phyloP scores from a whole-genome alignment of 2,329 filamentous ascomycete species.

The Claviceps spartinae region DNA sequence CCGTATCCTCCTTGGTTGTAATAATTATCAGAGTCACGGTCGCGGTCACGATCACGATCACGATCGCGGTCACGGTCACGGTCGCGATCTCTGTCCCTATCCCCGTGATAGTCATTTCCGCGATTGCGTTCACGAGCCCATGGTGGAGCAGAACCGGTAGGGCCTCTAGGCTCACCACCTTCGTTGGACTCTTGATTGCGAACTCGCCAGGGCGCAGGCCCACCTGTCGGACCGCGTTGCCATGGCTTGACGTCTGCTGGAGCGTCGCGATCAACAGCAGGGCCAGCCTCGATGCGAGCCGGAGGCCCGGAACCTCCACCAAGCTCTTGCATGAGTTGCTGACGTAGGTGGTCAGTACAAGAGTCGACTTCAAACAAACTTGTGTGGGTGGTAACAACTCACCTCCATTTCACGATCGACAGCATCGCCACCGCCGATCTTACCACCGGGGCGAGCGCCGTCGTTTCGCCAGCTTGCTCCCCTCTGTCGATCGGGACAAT shows the following conservation, averaged over 20 bases:
- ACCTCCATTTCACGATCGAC: conserved; percentile 93
- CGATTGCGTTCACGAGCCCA: conserved; percentile 49
- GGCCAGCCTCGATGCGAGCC: conserved; percentile 76
- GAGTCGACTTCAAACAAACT: neutral
- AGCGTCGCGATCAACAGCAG: conserved; percentile 41
- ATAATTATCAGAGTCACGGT: conserved; percentile 14
- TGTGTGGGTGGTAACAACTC: conserved; percentile 21
- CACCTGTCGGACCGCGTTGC: conserved; percentile 75
- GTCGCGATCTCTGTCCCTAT: conserved; percentile 10
- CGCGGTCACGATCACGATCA: conserved; percentile 9
- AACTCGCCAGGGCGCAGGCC: conserved; percentile 65
- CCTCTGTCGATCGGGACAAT: conserved; percentile 88
- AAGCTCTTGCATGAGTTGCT: conserved; percentile 97
- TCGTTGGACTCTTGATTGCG: conserved; percentile 38
- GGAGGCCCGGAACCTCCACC: conserved; percentile 60
- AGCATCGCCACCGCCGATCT: conserved; percentile 64
- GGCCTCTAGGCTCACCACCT: conserved; percentile 31
- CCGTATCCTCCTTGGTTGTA: conserved; percentile 11
- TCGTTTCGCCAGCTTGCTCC: conserved; percentile 88
- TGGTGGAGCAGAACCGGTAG: conserved; percentile 38
- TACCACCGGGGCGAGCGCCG: conserved; percentile 40
- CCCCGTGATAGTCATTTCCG: conserved; percentile 25
- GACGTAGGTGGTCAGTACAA: conserved; percentile 25
- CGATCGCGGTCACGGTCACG: conserved; percentile 1
- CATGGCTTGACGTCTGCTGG: conserved; percentile 63